These are phyloP conservation scores for Ulvella scutata DNA, from an alignment of 139 green algal genomes.

Conservation along the genomic window DNA sequence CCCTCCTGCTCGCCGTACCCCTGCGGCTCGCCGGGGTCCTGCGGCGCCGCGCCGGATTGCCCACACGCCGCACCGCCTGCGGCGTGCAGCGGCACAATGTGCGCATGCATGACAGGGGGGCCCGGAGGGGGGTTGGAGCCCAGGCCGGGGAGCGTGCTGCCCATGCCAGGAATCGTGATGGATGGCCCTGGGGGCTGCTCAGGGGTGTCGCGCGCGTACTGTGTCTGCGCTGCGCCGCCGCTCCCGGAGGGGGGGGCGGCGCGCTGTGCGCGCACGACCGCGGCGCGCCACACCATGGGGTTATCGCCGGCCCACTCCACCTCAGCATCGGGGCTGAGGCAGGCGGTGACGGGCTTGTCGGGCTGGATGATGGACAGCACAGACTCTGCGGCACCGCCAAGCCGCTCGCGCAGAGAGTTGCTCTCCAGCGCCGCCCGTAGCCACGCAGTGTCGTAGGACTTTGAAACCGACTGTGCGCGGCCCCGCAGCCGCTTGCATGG, in stretches of 20 bases:
- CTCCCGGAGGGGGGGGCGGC: background rate
- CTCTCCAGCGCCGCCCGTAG: background rate
- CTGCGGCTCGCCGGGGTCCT: background rate
- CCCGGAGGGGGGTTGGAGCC: background rate
- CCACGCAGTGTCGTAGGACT: background rate
- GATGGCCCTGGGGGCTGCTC: background rate
- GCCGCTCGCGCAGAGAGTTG: background rate
- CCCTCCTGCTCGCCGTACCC: background rate
- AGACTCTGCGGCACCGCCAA: background rate
- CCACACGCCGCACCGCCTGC: too few species aligned
- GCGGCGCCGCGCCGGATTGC: background rate
- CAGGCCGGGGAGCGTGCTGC: background rate
- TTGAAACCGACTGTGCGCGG: background rate
- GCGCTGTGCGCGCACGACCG: background rate
- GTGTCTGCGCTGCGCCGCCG: background rate
- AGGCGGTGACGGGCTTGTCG: background rate
- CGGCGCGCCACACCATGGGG: too few species aligned
- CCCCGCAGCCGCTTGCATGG: background rate
- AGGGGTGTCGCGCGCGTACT: background rate
- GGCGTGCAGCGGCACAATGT: background rate
- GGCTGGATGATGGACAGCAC: background rate
- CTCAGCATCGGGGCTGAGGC: background rate
- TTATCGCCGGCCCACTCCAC: background rate
- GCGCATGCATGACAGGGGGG: background rate
- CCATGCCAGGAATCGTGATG: too few species aligned